Evolutionary conservation across 31 red algal species (phyloP).

Genomic region (Endocladia muricata): DNA sequence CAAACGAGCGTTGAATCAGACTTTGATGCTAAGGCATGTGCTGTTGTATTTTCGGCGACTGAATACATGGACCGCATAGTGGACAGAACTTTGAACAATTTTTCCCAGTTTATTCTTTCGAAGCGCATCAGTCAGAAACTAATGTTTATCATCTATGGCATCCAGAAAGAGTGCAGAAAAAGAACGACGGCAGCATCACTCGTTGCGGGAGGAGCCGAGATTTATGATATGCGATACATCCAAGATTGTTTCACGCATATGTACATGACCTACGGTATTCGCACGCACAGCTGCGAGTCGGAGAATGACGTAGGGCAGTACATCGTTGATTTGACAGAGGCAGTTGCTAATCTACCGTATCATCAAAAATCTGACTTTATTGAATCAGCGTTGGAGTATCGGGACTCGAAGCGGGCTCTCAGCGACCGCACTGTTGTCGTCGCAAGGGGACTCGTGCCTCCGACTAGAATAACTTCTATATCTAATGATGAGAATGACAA

Average conservation of each 20-base stretch:
- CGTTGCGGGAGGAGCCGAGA: neutral
- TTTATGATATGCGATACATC: neutral
- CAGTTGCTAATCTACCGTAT: slow-evolving; percentile 22
- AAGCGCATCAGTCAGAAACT: neutral
- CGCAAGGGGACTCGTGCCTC: too few species aligned
- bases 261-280: slow-evolving; percentile 49
- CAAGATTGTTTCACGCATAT: slow-evolving; percentile 8
- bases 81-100: neutral
- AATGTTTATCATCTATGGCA: neutral
- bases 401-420: neutral
- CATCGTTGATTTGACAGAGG: slow-evolving; percentile 36
- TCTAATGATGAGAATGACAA: too few species aligned
- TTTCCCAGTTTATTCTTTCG: neutral
- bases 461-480: too few species aligned
- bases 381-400: neutral
- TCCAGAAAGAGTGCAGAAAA: neutral
- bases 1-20: neutral
- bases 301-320: slow-evolving; percentile 20
- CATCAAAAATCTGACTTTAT: neutral
- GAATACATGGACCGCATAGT: neutral
- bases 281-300: slow-evolving; percentile 14
- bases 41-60: neutral
- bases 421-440: neutral
- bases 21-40: too few species aligned
- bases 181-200: neutral